Conservation (phyloP, 2,329 filamentous ascomycete species). For the Verticillium nubilum region DNA sequence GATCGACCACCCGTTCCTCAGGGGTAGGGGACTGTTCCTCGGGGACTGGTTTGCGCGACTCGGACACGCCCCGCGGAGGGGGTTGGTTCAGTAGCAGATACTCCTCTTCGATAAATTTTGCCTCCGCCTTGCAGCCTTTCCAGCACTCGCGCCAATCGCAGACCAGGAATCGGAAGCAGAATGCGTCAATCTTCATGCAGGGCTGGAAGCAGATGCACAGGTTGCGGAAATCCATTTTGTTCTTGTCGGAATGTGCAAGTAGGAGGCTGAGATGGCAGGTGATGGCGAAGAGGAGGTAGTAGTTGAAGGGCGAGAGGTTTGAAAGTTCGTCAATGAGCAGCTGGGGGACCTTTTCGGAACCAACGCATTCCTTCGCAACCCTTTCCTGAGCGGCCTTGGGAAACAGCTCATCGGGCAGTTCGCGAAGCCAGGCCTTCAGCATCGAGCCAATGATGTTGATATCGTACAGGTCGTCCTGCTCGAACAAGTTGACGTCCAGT, state of each 20-base stretch:
- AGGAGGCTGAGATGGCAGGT: conserved; percentile 92
- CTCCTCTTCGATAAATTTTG: conserved; percentile 68
- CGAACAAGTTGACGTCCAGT: conserved; percentile 83
- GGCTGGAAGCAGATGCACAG: conserved; percentile 96
- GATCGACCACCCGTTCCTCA: conserved; percentile 19
- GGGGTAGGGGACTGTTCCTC: conserved; percentile 9
- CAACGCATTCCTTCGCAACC: conserved; percentile 73
- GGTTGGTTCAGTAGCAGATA: conserved; percentile 56
- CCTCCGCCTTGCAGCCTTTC: conserved; percentile 92
- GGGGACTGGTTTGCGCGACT: conserved; percentile 18
- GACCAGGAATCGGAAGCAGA: conserved; percentile 92
- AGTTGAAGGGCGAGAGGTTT: conserved; percentile 92
- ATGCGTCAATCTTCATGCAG: conserved; percentile 92
- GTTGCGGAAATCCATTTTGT: conserved; percentile 97
- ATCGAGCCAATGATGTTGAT: conserved; percentile 96
- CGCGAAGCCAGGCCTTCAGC: conserved; percentile 92
- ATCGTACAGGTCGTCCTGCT: conserved; percentile 83
- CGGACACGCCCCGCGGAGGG: conserved; percentile 43
- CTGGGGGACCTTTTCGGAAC: conserved; percentile 75
- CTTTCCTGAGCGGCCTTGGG: conserved; percentile 78
- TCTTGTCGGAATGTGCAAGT: conserved; percentile 86
- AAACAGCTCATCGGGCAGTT: conserved; percentile 90
- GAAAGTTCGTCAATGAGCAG: conserved; percentile 87
- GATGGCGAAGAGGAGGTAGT: conserved; percentile 95
- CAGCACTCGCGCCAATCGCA: conserved; percentile 95